Evolutionary conservation across 306 rosid species (phyloP), one percentile per base, ranked within the genome.

Genomic region (Rosa rugosa): DNA sequence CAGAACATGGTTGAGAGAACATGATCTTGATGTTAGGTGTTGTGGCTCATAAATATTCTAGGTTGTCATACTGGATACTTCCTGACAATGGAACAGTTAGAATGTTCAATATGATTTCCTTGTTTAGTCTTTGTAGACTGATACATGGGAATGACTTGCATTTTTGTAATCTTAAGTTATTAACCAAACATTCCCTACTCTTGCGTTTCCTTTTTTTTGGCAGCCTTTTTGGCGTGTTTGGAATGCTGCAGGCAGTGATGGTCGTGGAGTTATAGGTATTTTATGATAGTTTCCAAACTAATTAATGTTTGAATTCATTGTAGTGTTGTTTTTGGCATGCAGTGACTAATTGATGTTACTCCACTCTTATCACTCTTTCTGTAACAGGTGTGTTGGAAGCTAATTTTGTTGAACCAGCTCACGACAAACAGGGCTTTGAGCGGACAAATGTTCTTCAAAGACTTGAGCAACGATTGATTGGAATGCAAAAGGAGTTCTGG

Each of bases 161-260:
- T 20, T 31, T 18, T 65, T 65, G 27, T 44, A 20, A 11, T 40
- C 11, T 63, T 13, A 31, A 13, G 42, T 31, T 4, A 20, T 67
- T 67, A 38, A 31, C 57, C 12, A 5, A 13, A 34, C 23, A 42
- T 22, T 50, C 9, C 22, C 4, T 51, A 18, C 70, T 81, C 80
- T 78, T 74, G 84, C 72, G 18, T 74, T 47, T 7, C 60, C 36
- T 41, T 8, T 11, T 16, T 76, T 77, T 86, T 40, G 63, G 63
- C 92, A 95, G 99, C 98, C 99, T 13, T 95, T 95, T 77, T 93
- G 98, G 98, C 87, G 98, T 88, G 87, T 95, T 77, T 93, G 98
- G 99, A 95, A 93, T 86, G 90, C 99, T 71, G 92, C 97, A 5
- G 99, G 97, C 80, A 95, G 98, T 82, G 91, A 89, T 65, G 98